Base-by-base conservation (phyloP, 169 alveolate species). In the Blepharisma undulans region DNA sequence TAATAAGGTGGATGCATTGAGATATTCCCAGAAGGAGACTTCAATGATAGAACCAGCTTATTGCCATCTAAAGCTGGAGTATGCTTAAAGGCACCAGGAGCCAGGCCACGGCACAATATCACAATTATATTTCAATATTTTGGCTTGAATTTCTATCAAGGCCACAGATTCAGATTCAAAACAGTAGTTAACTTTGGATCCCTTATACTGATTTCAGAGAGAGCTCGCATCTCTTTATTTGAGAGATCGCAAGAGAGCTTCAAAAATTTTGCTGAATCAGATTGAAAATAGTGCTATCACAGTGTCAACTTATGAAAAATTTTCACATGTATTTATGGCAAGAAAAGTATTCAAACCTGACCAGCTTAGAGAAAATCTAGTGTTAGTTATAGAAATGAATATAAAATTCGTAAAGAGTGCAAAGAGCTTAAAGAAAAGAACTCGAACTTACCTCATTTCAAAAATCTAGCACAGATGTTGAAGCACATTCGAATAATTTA, bases 1-100 rank as follows among this genome's bases (percentile, higher is more conserved):
- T n/a, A n/a, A n/a, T n/a, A 94, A 59, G 97, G 96, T 22, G 84
- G 95, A 33, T 94, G 97, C 33, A 92, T 97, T 22, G 98, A 98
- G 33, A 97, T 97, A 33, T 97, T 97, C 91, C 98, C 98, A 3
- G 98, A 97, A 92, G 98, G 98, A 48, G 97, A 97, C 18, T 96
- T 98, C 14, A 98, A 97, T 91, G 98, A 97, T 93, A 86, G 93
- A 27, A 88, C 97, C 1, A 95, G 93, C 66, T 76, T 93, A 21
- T 87, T 95, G 30, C 95, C 95, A 60, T 76, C 94, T 27, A 95
- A 94, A 71, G 96, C 96, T 27, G 96, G 97, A 71, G 94, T 95
- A 78, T 92, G 61, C 25, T 72, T 86, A 29, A 93, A 93, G 92
- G 95, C 96, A 22, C 79, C 94, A 19, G 98, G 96, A 33, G 96